Conservation (phyloP, 805 yeast genomes). For the Starmera pachycereana region DNA sequence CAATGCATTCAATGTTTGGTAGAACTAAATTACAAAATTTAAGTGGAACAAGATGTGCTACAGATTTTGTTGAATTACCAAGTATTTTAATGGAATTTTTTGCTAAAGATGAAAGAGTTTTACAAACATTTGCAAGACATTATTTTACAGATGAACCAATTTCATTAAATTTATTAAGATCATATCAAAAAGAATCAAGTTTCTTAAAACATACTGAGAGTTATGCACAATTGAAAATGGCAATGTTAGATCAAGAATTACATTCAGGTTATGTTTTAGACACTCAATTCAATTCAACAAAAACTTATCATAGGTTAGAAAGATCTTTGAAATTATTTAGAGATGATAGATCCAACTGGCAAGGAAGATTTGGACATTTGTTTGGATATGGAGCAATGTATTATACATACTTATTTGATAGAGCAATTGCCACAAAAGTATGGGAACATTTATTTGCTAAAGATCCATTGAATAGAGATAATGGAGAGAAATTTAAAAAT, state of each 20-base stretch:
- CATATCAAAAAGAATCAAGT: constrained; percentile 40
- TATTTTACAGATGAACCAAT: constrained; percentile 49
- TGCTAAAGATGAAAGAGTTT: constrained; percentile 70
- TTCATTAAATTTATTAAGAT: constrained; percentile 37
- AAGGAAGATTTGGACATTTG: constrained; percentile 87
- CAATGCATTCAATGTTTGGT: constrained; percentile 96
- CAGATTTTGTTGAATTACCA: constrained; percentile 95
- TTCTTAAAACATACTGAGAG: constrained; percentile 61
- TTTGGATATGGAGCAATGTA: constrained; percentile 92
- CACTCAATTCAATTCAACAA: constrained; percentile 42
- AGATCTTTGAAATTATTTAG: constrained; percentile 47
- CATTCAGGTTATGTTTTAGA: constrained; percentile 37
- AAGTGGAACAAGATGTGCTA: constrained; percentile 89
- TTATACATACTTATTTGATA: constrained; percentile 82
- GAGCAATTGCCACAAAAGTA: constrained; percentile 83
- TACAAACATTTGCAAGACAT: constrained; percentile 65
- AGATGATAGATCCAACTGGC: constrained; percentile 73
- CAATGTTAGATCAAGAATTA: constrained; percentile 73
- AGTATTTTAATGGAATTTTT: constrained; percentile 95
- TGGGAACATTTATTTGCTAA: constrained; percentile 65
- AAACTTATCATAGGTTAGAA: constrained; percentile 60
- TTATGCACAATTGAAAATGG: constrained; percentile 83
- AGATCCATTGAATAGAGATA: constrained; percentile 59
- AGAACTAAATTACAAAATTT: constrained; percentile 83
- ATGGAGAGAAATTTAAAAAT: constrained; percentile 68